Base-by-base conservation (phyloP, 306 rosid species). In the Dryas octopetala region DNA sequence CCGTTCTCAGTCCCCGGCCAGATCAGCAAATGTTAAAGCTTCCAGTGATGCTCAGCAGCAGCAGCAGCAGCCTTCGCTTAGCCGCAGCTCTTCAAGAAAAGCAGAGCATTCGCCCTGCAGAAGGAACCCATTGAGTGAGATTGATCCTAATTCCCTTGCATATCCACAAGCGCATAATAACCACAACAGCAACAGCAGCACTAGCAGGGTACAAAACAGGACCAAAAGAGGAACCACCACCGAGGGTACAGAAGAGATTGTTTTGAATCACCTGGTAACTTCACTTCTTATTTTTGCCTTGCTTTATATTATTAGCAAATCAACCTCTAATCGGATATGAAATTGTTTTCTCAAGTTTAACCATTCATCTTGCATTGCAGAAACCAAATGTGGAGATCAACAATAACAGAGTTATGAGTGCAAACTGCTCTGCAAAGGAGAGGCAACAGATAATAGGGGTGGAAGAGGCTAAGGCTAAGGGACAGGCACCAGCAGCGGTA, bases 61-160 rank as follows among this genome's bases (percentile, higher is more conserved):
- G 52, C 74, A 38, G 71, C 84, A 80, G 73, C 88, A 86, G 73
- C 89, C 93, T 4, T 90, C 97, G 0, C 91, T 96, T 51, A 88
- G 98, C 83, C 89, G 97, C 4, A 96, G 83, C 88, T 81, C 96
- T 62, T 83, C 91, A 23, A 91, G 93, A 80, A 96, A 92, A 80
- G 85, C 97, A 12, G 99, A 96, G 78, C 91, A 86, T 0, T 96
- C 99, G 44, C 99, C 99, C 68, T 86, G 74, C 51, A 85, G 96
- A 84, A 96, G 99, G 83, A 90, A 92, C 63, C 97, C 99, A 4
- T 68, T 90, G 40, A 80, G 88, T 76, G 99, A 96, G 67, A 81
- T 92, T 68, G 99, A 96, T 77, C 80, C 91, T 10, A 91, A 95
- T 71, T 62, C 88, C 60, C 78, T 88, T 40, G 76, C 89, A 67